These are phyloP conservation scores for Wickerhamomyces silvicola DNA, from an alignment of 805 yeast genomes.

Conservation along the genomic window DNA sequence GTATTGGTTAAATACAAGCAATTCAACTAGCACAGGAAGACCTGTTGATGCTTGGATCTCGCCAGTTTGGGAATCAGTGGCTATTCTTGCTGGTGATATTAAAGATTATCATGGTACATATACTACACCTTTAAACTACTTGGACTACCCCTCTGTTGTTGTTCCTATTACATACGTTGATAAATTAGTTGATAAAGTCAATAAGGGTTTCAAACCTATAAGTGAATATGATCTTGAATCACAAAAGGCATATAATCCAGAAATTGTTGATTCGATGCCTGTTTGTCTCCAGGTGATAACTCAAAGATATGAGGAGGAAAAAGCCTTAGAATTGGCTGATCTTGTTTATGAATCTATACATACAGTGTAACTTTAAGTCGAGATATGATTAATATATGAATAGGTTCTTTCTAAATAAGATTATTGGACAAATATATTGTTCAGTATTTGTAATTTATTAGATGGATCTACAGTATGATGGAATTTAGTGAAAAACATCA, in stretches of 20 bases:
- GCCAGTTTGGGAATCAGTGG: constrained; percentile 38
- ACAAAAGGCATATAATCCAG: no score
- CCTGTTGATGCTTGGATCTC: constrained; percentile 44
- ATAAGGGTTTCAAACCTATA: constrained; percentile 12
- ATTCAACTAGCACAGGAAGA: constrained; percentile 28
- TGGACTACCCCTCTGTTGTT: constrained; percentile 36
- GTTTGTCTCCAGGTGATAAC: background rate
- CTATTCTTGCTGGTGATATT: constrained; percentile 35
- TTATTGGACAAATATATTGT: no score
- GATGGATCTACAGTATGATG: no score
- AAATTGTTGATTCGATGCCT: background rate
- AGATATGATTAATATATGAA: no score
- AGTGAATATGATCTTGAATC: no score
- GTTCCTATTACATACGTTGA: constrained; percentile 39
- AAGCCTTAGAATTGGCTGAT: background rate
- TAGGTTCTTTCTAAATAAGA: no score
- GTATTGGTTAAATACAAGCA: constrained; percentile 30
- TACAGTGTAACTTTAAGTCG: no score
- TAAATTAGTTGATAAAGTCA: constrained; percentile 24
- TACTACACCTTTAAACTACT: constrained; percentile 34
- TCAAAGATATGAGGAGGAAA: background rate
- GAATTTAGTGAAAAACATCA: no score
- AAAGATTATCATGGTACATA: constrained; percentile 33
- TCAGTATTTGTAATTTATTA: no score
- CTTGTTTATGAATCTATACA: no score